phyloP scores from a whole-genome alignment of 2,329 filamentous ascomycete species.

The Albophoma yamanashiensis region DNA sequence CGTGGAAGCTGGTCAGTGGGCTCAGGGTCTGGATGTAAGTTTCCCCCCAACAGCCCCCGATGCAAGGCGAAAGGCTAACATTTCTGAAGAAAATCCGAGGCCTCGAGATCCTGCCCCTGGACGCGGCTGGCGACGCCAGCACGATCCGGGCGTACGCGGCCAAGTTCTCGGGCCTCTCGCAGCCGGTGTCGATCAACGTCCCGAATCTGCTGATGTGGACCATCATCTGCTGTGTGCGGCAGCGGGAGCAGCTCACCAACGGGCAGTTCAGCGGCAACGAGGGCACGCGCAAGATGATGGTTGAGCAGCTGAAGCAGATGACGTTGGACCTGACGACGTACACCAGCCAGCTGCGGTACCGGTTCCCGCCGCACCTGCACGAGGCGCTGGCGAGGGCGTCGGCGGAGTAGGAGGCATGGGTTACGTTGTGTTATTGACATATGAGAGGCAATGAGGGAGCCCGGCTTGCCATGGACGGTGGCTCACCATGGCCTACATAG shows the following conservation, averaged over 20 bases:
- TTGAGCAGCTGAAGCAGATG: constrained; percentile 64
- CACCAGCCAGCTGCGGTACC: constrained; percentile 83
- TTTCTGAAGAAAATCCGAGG: constrained; percentile 53
- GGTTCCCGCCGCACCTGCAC: constrained; percentile 77
- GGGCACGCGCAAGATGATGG: constrained; percentile 50
- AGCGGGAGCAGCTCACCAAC: constrained; percentile 59
- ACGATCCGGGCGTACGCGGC: constrained; percentile 71
- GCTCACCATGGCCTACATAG: neutral
- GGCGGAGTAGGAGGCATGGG: constrained; percentile 41
- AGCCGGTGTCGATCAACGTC: constrained; percentile 78
- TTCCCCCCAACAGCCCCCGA: neutral
- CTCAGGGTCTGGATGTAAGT: constrained; percentile 48
- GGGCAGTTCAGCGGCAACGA: constrained; percentile 68
- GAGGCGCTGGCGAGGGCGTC: constrained; percentile 79
- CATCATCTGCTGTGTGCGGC: constrained; percentile 71
- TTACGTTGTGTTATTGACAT: neutral
- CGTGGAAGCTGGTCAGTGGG: constrained; percentile 45
- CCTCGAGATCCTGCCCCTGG: constrained; percentile 71
- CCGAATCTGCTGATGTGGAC: constrained; percentile 92
- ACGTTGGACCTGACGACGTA: constrained; percentile 89
- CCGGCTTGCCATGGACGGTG: neutral
- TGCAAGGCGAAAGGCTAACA: constrained; percentile 6
- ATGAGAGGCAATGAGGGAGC: neutral
- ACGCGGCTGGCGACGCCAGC: constrained; percentile 62
- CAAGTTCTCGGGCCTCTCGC: constrained; percentile 67